phyloP scores from a whole-genome alignment of 805 yeast genomes.

The Spathaspora arborariae region DNA sequence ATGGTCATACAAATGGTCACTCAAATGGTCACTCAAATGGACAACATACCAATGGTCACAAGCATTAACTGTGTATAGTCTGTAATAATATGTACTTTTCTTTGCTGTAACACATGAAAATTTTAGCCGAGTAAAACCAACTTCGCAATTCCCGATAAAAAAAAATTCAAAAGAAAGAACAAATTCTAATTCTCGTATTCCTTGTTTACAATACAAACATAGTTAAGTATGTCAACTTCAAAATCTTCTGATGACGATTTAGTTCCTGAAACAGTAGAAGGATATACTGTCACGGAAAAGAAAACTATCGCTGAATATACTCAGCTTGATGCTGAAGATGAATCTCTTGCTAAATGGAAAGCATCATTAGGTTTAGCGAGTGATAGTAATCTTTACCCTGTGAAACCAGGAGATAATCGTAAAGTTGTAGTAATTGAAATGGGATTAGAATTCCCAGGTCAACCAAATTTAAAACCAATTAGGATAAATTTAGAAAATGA shows the following conservation, averaged over 20 bases:
- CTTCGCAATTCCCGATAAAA: no score
- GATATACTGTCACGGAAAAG: constrained; percentile 62
- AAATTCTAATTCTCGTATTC: neutral
- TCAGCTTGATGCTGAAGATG: constrained; percentile 83
- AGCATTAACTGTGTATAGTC: no score
- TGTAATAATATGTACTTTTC: no score
- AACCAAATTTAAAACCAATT: constrained; percentile 54
- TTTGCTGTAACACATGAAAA: no score
- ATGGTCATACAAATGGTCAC: no score
- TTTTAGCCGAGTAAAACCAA: no score
- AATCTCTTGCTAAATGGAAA: constrained; percentile 88
- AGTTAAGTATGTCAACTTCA: neutral
- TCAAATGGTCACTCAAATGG: no score
- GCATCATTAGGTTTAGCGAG: constrained; percentile 74
- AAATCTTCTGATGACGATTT: constrained; percentile 47
- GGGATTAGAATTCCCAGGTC: constrained; percentile 64
- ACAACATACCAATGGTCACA: no score
- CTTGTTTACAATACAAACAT: neutral
- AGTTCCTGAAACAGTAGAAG: constrained; percentile 58
- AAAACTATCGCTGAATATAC: constrained; percentile 83
- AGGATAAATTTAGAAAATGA: constrained; percentile 67
- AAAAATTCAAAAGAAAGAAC: neutral
- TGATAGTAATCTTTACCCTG: constrained; percentile 52
- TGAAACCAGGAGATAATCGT: constrained; percentile 67
- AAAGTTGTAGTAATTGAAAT: constrained; percentile 77